Conservation (phyloP, 2,329 filamentous ascomycete genomes). For the Metarhizium album region DNA sequence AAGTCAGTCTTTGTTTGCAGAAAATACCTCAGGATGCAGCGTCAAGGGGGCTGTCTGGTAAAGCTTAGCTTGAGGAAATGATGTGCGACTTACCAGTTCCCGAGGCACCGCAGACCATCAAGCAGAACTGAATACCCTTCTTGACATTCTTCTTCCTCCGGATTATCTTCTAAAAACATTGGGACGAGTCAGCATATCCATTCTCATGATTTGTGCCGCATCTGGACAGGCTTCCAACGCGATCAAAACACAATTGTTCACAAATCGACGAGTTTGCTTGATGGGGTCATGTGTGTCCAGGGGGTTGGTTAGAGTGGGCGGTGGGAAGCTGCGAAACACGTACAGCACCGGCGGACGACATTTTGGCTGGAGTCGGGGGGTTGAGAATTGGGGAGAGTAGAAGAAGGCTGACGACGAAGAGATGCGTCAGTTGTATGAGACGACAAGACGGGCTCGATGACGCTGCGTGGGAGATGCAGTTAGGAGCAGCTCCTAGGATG, state of each 20-base stretch:
- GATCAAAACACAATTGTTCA: conserved; percentile 5
- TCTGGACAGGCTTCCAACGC: conserved; percentile 3
- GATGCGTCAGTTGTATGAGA: conserved; percentile 7
- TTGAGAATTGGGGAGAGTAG: conserved; percentile 7
- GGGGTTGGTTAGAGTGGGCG: background rate
- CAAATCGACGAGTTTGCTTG: background rate
- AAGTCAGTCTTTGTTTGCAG: background rate
- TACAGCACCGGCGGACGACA: conserved; percentile 15
- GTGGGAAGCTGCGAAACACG: conserved; percentile 6
- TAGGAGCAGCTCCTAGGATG: conserved; percentile 7
- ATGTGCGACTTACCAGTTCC: conserved; percentile 67
- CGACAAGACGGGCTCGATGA: conserved; percentile 6
- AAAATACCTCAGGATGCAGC: background rate
- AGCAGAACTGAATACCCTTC: conserved; percentile 99
- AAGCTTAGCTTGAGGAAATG: background rate
- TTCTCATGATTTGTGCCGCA: background rate
- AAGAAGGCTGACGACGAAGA: conserved; percentile 8
- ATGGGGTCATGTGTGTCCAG: background rate
- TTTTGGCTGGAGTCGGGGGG: conserved; percentile 10
- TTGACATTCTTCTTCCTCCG: conserved; percentile 99
- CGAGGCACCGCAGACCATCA: conserved; percentile 99
- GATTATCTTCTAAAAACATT: conserved; percentile 67
- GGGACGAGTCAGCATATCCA: conserved; percentile 18
- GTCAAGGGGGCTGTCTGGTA: background rate
- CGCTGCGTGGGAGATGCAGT: conserved; percentile 3